Conservation (phyloP, 306 rosid genomes). For the Acmispon strigosus region DNA sequence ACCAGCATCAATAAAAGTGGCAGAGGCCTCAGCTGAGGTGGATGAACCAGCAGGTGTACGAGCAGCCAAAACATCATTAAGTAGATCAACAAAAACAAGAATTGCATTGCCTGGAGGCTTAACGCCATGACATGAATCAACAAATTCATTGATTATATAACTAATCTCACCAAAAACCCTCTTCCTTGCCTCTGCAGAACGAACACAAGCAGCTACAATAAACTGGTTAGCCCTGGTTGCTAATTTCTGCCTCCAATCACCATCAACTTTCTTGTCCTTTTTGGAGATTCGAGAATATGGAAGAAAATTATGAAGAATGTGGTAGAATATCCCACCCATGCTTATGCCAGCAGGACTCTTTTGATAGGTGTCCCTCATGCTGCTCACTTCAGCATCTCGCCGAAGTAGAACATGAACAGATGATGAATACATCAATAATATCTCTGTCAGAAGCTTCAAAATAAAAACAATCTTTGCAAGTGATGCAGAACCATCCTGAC, state of each 20-base stretch:
- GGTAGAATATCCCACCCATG: conserved; percentile 73
- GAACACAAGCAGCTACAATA: conserved; percentile 87
- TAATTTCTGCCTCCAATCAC: conserved; percentile 95
- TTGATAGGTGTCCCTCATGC: conserved; percentile 49
- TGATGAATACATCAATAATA: conserved; percentile 80
- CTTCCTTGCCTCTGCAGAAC: conserved; percentile 89
- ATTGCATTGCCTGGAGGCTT: conserved; percentile 56
- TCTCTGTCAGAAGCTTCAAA: conserved; percentile 90
- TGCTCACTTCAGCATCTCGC: conserved; percentile 80
- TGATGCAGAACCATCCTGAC: conserved; percentile 74
- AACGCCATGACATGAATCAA: conserved; percentile 54
- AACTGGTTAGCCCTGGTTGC: conserved; percentile 90
- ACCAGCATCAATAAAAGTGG: conserved; percentile 81
- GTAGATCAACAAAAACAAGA: conserved; percentile 76
- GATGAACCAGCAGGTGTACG: conserved; percentile 87
- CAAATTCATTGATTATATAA: conserved; percentile 65
- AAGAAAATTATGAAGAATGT: conserved; percentile 81
- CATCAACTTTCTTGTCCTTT: conserved; percentile 81
- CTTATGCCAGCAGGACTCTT: conserved; percentile 53
- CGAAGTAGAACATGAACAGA: conserved; percentile 93
- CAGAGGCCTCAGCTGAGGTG: conserved; percentile 84
- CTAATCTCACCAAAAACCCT: conserved; percentile 73
- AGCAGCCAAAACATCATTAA: conserved; percentile 83
- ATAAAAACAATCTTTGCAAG: conserved; percentile 88
- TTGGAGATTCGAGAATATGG: conserved; percentile 59